phyloP scores from a whole-genome alignment of 2,329 filamentous ascomycete species.

The Triangularia verruculosa region DNA sequence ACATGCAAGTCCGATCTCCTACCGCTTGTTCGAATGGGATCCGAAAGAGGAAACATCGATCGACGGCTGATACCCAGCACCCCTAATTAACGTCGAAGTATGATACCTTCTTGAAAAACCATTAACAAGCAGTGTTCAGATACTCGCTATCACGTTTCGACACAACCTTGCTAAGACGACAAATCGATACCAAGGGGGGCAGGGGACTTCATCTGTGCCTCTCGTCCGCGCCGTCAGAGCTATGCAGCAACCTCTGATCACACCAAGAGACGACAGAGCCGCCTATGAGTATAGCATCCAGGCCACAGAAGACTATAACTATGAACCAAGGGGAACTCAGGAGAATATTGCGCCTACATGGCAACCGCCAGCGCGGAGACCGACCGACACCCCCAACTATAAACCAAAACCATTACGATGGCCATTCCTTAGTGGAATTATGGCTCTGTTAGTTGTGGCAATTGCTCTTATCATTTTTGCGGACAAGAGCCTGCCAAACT shows the following conservation, averaged over 20 bases:
- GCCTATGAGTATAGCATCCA: constrained; percentile 34
- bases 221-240: constrained; percentile 1
- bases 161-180: neutral
- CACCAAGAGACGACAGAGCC: constrained; percentile 18
- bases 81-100: too few species aligned
- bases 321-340: constrained; percentile 16
- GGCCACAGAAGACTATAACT: constrained; percentile 30
- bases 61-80: too few species aligned
- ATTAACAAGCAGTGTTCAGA: too few species aligned
- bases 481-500: constrained; percentile 32
- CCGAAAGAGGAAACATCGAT: neutral
- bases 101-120: too few species aligned
- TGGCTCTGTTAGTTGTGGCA: constrained; percentile 28
- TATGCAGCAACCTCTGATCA: constrained; percentile 21
- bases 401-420: constrained; percentile 34
- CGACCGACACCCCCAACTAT: constrained; percentile 28
- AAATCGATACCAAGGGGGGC: neutral
- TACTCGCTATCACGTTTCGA: neutral
- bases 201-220: neutral
- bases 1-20: neutral
- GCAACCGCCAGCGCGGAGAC: constrained; percentile 12
- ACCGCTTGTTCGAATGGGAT: neutral
- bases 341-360: constrained; percentile 6
- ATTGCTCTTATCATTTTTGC: constrained; percentile 33
- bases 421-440: constrained; percentile 32